Evolutionary conservation across 306 rosid species (phyloP).

Genomic region (Prunus fruticosa): DNA sequence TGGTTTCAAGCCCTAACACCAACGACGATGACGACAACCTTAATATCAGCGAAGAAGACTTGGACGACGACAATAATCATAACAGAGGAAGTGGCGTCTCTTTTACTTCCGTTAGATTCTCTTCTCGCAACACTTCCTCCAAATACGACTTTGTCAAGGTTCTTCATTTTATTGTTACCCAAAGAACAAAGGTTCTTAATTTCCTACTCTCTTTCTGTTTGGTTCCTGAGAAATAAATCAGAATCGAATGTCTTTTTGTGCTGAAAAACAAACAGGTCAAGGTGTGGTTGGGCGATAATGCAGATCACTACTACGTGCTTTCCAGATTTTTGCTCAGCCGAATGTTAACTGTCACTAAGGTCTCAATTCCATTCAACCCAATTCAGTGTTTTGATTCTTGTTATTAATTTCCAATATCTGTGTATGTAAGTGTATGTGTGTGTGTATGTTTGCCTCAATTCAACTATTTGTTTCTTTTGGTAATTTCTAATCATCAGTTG

Average conservation of each 20-base stretch:
- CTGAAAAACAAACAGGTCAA: slow-evolving; percentile 49
- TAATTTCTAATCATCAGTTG: background rate
- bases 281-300: slow-evolving; percentile 98
- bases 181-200: background rate
- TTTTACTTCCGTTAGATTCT: slow-evolving; percentile 48
- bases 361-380: slow-evolving; percentile 14
- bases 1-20: slow-evolving; percentile 19
- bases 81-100: slow-evolving; percentile 11
- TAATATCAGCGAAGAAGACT: slow-evolving; percentile 41
- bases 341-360: slow-evolving; percentile 95
- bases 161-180: background rate
- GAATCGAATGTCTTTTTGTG: slow-evolving; percentile 2
- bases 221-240: background rate
- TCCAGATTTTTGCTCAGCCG: slow-evolving; percentile 90
- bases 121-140: slow-evolving; percentile 83
- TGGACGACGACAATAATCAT: slow-evolving; percentile 23
- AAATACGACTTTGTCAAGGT: slow-evolving; percentile 97
- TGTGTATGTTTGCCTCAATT: too few species aligned
- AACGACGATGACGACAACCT: background rate
- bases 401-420: background rate
- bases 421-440: too few species aligned
- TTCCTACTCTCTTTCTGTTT: slow-evolving; percentile 9
- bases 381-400: background rate
- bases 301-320: slow-evolving; percentile 91
- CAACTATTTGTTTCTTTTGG: background rate